Base-by-base conservation (phyloP, 768 basidiomycete genomes). In the Leccinellum luteum region DNA sequence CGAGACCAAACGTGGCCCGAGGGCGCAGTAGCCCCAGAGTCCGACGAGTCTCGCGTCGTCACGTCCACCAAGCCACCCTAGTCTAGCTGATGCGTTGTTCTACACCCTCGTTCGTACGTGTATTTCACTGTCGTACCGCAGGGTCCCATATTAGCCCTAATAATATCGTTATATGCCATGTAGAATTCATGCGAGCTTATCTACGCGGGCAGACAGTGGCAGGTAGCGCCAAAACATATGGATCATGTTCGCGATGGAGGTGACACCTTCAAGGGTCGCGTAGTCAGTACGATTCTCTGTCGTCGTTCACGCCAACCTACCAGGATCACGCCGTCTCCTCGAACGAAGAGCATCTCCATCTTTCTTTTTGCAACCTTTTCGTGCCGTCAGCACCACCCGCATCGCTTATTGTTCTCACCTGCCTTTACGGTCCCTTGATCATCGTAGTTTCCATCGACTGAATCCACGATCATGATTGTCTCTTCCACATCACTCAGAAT, bases 401-500 rank as follows among this genome's bases (percentile, higher is more conserved):
- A 30, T 21, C 27, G n/a, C 47, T 34, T 21, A 4, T 9, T 41
- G 19, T 4, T n/a, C n/a, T 25, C 44, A 25, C 44, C 78, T 68
- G 88, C 88, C 65, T 87, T 89, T 10, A 94, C 85, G 23, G 85
- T 81, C 2, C 81, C 81, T 52, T 82, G 79, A 3, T 77, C 78
- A 56, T 81, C 80, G 8, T 79, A 74, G 12, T 76, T 83, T 44
- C 81, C 82, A 34, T 95, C 94, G n/a, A 81, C 76, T 2, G 81
- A 76, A 62, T 98, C 94, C n/a, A 98, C 93, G 60, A 97, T 81
- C 85, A 95, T 90, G 60, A 98, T 93, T 3, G 90, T 94, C 77
- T 99, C 97, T 70, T 98, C 96, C 15, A 98, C 97, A 69, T 98
- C 92, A 66, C 92, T 94, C 65, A 99, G 80, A 61, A 99, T 97